These are phyloP conservation scores for Chytriomyces sp. DNA, from an alignment of 192 early-diverging fungal species.

Conservation along the genomic window DNA sequence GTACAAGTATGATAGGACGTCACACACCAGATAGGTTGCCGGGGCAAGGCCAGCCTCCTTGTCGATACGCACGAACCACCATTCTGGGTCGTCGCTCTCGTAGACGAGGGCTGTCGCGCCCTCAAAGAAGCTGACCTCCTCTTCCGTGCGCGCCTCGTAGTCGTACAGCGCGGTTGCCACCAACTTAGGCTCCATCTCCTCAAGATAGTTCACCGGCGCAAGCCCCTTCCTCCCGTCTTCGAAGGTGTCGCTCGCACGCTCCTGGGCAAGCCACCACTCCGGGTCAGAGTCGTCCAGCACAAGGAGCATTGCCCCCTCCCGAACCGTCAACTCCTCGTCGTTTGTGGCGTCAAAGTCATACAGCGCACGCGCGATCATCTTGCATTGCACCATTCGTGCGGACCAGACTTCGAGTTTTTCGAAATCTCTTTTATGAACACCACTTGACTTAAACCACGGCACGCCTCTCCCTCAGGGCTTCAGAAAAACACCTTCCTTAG, in stretches of 20 bases:
- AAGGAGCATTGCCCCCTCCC: conserved; percentile 71
- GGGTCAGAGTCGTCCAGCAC: conserved; percentile 52
- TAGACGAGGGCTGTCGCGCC: conserved; percentile 60
- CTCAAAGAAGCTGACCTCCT: conserved; percentile 56
- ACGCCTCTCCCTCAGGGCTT: too few relatives aligned
- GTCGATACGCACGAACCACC: conserved; percentile 81
- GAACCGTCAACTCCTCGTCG: conserved; percentile 82
- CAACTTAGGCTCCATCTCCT: conserved; percentile 46
- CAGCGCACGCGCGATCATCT: conserved; percentile 57
- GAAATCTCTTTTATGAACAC: too few relatives aligned
- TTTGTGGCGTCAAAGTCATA: conserved; percentile 83
- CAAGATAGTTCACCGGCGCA: conserved; percentile 54
- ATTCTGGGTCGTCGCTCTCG: conserved; percentile 87
- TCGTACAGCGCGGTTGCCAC: conserved; percentile 46
- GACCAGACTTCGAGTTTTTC: too few relatives aligned
- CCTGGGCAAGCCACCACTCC: conserved; percentile 54
- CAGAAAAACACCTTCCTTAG: too few relatives aligned
- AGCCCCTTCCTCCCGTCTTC: conserved; percentile 45
- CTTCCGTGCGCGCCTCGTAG: conserved; percentile 51
- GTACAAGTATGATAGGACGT: not conserved
- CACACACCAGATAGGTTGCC: conserved; percentile 71
- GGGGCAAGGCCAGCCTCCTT: conserved; percentile 85
- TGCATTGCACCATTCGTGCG: too few relatives aligned
- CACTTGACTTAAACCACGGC: too few relatives aligned
- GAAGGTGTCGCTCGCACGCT: conserved; percentile 44